These are phyloP conservation scores for Trypanosoma platydactyli DNA, from an alignment of 208 protist genomes.

Conservation along the genomic window DNA sequence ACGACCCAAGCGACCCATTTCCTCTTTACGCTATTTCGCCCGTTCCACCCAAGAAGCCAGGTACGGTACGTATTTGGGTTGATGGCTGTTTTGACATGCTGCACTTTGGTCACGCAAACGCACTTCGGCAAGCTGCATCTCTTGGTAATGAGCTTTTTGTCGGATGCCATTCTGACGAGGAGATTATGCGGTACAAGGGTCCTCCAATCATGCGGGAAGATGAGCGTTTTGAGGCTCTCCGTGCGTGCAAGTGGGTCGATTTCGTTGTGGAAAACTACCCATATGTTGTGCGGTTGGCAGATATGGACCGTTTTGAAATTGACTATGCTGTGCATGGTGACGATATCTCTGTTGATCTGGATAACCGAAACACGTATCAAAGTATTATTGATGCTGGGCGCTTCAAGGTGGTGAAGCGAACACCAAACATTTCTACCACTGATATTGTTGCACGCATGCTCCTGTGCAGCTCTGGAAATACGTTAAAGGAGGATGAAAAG, in stretches of 20 bases:
- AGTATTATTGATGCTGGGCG: constrained; percentile 90
- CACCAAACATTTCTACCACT: constrained; percentile 97
- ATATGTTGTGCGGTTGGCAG: constrained; percentile 91
- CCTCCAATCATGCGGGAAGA: constrained; percentile 97
- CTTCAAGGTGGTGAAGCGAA: constrained; percentile 93
- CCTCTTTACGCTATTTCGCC: constrained; percentile 43
- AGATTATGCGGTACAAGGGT: constrained; percentile 96
- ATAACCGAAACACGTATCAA: constrained; percentile 95
- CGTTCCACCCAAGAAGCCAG: constrained; percentile 66
- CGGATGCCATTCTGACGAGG: constrained; percentile 96
- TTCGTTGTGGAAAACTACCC: constrained; percentile 95
- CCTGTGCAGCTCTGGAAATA: constrained; percentile 86
- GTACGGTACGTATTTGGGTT: constrained; percentile 81
- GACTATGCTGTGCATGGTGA: constrained; percentile 98
- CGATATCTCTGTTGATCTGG: constrained; percentile 95
- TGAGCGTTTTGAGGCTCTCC: constrained; percentile 94
- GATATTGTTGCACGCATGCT: constrained; percentile 98
- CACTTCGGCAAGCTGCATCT: constrained; percentile 78
- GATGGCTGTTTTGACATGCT: constrained; percentile 93
- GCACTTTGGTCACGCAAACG: constrained; percentile 91
- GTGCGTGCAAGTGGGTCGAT: constrained; percentile 98
- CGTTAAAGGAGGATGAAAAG: constrained; percentile 40
- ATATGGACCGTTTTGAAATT: constrained; percentile 93
- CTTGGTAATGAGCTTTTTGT: constrained; percentile 96
- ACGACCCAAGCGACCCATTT: constrained; percentile 64